phyloP scores from a whole-genome alignment of 805 yeast genomes.

The Wickerhamomyces chambardii region DNA sequence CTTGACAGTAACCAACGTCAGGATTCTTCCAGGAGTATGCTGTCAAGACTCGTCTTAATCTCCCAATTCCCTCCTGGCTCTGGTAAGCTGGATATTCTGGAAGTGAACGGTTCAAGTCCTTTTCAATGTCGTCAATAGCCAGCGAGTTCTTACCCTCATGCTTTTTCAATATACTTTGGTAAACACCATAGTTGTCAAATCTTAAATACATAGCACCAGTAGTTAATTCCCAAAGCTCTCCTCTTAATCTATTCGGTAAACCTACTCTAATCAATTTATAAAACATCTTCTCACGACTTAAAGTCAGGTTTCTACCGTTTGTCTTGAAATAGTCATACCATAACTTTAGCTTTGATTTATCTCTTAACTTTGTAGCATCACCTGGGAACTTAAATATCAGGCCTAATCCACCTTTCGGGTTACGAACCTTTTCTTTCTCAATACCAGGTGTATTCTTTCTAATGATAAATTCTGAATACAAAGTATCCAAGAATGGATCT shows the following conservation, averaged over 20 bases:
- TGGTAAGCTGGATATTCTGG: slow-evolving; percentile 98
- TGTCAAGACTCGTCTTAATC: slow-evolving; percentile 80
- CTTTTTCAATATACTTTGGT: slow-evolving; percentile 45
- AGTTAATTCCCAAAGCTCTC: slow-evolving; percentile 93
- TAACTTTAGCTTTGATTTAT: slow-evolving; percentile 76
- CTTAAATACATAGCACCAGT: slow-evolving; percentile 80
- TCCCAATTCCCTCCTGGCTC: slow-evolving; percentile 69
- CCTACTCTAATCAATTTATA: slow-evolving; percentile 84
- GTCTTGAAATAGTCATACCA: slow-evolving; percentile 89
- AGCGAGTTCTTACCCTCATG: slow-evolving; percentile 59
- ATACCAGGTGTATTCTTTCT: slow-evolving; percentile 32
- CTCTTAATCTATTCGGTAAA: slow-evolving; percentile 87
- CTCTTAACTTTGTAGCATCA: slow-evolving; percentile 65
- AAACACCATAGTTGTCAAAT: slow-evolving; percentile 51
- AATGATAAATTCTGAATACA: slow-evolving; percentile 82
- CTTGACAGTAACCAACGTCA: slow-evolving; percentile 97
- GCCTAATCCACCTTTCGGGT: slow-evolving; percentile 85
- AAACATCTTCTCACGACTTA: slow-evolving; percentile 68
- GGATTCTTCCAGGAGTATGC: slow-evolving; percentile 97
- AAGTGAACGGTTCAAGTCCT: slow-evolving; percentile 86
- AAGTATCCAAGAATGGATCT: slow-evolving; percentile 54
- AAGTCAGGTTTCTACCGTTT: slow-evolving; percentile 77
- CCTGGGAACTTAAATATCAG: slow-evolving; percentile 84
- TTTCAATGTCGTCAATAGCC: slow-evolving; percentile 95
- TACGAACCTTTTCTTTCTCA: slow-evolving; percentile 27